Evolutionary conservation across 164 flowering plant species (phyloP).

Genomic region (Dillenia turbinata): DNA sequence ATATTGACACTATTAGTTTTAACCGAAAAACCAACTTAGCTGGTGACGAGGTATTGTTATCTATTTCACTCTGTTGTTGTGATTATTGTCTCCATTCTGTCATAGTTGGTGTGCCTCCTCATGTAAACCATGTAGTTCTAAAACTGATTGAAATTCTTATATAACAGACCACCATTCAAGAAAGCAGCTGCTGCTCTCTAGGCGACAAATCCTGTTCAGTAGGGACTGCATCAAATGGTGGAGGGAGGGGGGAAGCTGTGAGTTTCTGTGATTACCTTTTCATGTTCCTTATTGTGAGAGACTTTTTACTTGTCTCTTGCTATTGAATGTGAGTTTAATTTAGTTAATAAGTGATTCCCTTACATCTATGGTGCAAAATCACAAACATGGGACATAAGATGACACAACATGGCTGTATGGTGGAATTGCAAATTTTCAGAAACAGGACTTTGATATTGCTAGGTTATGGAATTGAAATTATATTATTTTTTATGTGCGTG

Average conservation of each 20-base stretch:
- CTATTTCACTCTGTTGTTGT: background rate
- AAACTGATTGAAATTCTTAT: background rate
- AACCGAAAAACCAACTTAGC: conserved; percentile 22
- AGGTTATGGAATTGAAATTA: no score
- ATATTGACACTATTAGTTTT: conserved; percentile 29
- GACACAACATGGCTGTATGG: no score
- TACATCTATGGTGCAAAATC: no score
- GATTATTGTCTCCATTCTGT: no score
- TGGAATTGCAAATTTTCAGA: no score
- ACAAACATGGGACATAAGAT: no score
- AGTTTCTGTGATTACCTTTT: conserved; percentile 7
- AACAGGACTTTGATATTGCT: no score
- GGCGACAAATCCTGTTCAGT: conserved; percentile 20
- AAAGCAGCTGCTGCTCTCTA: conserved; percentile 7
- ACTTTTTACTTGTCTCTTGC: no score
- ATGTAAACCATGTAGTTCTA: background rate
- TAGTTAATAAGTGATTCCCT: no score
- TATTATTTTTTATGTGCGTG: no score
- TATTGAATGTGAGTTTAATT: no score
- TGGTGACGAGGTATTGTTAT: conserved; percentile 34
- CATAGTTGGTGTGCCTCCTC: background rate
- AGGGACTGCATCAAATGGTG: conserved; percentile 9
- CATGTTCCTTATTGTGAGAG: no score
- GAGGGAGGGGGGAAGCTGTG: conserved; percentile 19
- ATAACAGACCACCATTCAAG: conserved; percentile 24